A percentile compares a stretch with the other conserved stretches of the same genome.
Evolutionary conservation across 495 filamentous ascomycete species (phyloP).

Genomic region (Letharia columbiana): DNA sequence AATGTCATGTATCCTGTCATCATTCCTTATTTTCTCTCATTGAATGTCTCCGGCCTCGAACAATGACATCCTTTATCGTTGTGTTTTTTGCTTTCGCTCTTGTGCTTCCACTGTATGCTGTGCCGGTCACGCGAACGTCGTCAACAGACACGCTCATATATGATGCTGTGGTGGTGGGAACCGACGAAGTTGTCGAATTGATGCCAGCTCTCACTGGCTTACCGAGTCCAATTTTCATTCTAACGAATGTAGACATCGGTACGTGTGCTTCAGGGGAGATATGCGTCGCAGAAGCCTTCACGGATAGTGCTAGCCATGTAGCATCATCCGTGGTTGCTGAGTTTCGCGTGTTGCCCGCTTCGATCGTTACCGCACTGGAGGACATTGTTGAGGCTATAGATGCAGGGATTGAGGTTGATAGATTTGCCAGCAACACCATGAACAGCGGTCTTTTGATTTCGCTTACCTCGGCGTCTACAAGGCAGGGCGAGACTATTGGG

Average conservation of each 20-base stretch:
- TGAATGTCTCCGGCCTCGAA: too few species aligned
- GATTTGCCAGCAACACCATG: neutral
- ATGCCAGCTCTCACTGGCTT: neutral
- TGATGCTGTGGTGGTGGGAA: neutral
- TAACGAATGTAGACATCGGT: neutral
- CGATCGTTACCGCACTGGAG: neutral
- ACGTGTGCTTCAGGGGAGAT: neutral
- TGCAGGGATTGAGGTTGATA: neutral
- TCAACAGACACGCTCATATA: neutral
- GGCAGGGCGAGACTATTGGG: too few species aligned
- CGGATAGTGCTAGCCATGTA: conserved; percentile 1
- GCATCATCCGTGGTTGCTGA: neutral
- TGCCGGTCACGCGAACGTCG: neutral
- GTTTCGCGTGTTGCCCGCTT: neutral
- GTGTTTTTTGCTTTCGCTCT: neutral
- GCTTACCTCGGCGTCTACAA: too few species aligned
- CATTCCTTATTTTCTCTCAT: too few species aligned
- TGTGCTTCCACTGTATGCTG: neutral
- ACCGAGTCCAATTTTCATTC: neutral
- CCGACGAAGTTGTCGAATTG: neutral
- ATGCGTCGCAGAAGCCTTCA: neutral
- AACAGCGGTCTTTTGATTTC: too few species aligned
- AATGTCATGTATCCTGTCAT: too few species aligned
- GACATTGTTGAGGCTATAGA: neutral
- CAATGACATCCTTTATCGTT: neutral